A percentile compares a stretch with the other conserved stretches of the same genome.
Conservation (phyloP, 805 yeast genomes). For the Starmerella apicola region DNA sequence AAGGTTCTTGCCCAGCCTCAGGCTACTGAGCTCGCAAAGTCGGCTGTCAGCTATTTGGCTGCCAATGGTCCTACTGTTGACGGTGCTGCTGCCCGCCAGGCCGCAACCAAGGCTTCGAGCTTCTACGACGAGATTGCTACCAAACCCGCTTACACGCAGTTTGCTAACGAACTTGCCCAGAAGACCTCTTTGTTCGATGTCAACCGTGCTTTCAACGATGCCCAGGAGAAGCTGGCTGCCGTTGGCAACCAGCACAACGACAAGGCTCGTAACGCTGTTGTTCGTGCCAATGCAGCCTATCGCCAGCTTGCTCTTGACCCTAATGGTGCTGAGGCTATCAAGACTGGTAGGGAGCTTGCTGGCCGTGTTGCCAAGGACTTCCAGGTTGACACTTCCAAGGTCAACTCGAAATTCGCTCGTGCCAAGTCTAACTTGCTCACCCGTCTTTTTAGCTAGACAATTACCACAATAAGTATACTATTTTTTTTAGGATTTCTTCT, state of each 20-base stretch:
- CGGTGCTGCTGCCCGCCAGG: slow-evolving; percentile 13
- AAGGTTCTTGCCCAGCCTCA: slow-evolving; percentile 15
- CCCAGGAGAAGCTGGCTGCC: slow-evolving; percentile 3
- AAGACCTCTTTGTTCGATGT: slow-evolving; percentile 16
- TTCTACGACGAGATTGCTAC: slow-evolving; percentile 17
- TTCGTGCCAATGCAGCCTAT: slow-evolving; percentile 7
- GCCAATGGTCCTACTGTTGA: slow-evolving; percentile 10
- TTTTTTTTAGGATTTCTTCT: too few species aligned
- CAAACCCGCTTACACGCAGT: slow-evolving; percentile 15
- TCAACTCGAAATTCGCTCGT: slow-evolving; percentile 4
- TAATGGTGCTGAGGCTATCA: slow-evolving; percentile 16
- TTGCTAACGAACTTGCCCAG: slow-evolving; percentile 12
- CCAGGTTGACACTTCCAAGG: slow-evolving; percentile 9
- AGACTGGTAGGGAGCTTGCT: slow-evolving; percentile 12
- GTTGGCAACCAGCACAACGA: slow-evolving; percentile 4
- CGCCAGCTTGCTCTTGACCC: slow-evolving; percentile 11
- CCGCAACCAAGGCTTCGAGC: slow-evolving; percentile 18
- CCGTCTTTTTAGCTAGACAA: not conserved
- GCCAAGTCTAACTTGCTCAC: slow-evolving; percentile 7
- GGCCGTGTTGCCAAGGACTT: slow-evolving; percentile 16
- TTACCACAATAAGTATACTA: not conserved
- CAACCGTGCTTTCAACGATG: slow-evolving; percentile 12
- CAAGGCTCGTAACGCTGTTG: slow-evolving; percentile 7
- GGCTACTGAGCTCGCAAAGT: slow-evolving; percentile 16
- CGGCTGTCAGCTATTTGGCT: slow-evolving; percentile 16